Percentiles rank a stretch among this genome's conserved stretches.
phyloP scores from a whole-genome alignment of 352 stramenopile genomes.

The Pythium folliculosum region DNA sequence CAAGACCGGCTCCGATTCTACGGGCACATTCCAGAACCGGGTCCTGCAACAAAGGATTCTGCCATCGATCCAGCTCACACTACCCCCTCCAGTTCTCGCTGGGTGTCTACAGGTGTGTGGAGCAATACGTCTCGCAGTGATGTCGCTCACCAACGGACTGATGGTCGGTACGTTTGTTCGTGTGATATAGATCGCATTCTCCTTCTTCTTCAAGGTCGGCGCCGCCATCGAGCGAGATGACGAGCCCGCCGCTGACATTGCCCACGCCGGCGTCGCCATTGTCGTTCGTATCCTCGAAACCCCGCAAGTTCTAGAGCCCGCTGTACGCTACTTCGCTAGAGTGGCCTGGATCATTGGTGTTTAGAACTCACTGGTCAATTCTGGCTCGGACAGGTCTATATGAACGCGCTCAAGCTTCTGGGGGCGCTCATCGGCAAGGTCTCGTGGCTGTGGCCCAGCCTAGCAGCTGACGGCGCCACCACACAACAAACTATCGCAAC shows the following conservation, averaged over 20 bases:
- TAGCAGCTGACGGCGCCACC: neutral
- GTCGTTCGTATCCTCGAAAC: conserved; percentile 3
- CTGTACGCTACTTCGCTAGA: conserved; percentile 1
- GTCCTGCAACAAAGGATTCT: neutral
- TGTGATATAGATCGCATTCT: conserved; percentile 41
- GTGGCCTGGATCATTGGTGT: conserved; percentile 3
- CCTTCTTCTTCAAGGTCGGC: conserved; percentile 46
- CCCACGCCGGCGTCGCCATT: neutral
- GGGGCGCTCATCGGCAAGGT: conserved; percentile 57
- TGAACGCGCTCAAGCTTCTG: conserved; percentile 62
- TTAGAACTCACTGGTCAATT: neutral
- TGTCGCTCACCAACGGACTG: neutral
- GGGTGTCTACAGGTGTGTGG: conserved; percentile 23
- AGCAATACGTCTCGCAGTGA: neutral
- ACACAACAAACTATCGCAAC: conserved; percentile 5
- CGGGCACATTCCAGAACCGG: conserved; percentile 1
- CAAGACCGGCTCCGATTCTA: conserved; percentile 2
- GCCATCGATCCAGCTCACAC: neutral
- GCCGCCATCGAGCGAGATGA: conserved; percentile 18
- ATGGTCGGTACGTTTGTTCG: neutral
- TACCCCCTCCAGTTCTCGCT: conserved; percentile 10
- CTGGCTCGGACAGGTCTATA: conserved; percentile 35
- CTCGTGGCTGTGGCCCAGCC: conserved; percentile 34
- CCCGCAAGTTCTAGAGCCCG: neutral
- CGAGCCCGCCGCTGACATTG: neutral